Evolutionary conservation across 2,329 filamentous ascomycete species (phyloP).

Genomic region (Lasiodiplodia citricola): DNA sequence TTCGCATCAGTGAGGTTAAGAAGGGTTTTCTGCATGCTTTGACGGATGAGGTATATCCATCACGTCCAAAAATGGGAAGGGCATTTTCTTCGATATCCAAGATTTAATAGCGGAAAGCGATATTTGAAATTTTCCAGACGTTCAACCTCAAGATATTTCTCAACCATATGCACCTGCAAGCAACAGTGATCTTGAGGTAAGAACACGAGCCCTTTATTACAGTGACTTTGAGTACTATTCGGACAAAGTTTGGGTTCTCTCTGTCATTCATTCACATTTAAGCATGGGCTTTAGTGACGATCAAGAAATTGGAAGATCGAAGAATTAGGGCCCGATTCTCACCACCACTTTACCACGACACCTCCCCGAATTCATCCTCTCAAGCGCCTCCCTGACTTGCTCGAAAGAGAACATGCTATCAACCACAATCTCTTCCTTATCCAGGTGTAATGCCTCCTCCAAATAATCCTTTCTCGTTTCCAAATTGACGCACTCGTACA

Average conservation of each 20-base stretch:
- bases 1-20: not conserved
- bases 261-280: not conserved
- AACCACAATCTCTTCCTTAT: not conserved
- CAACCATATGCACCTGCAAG: not conserved
- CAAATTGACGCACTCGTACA: conserved; percentile 14
- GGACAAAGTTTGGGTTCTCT: not conserved
- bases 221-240: not conserved
- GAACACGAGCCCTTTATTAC: not conserved
- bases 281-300: not conserved
- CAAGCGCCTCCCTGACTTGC: not conserved
- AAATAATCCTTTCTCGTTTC: conserved; percentile 8
- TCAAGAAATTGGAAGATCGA: not conserved
- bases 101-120: not conserved
- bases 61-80: not conserved
- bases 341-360: conserved; percentile 18
- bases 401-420: not conserved
- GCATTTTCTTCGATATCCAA: not conserved
- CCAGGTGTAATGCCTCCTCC: conserved; percentile 1
- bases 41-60: not conserved
- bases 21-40: not conserved
- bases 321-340: not conserved
- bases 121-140: not conserved
- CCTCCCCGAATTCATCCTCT: conserved; percentile 7
- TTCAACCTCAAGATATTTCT: not conserved
- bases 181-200: not conserved